These are phyloP conservation scores for Cercospora canescens DNA, from an alignment of 2,329 filamentous ascomycete genomes.

Conservation along the genomic window DNA sequence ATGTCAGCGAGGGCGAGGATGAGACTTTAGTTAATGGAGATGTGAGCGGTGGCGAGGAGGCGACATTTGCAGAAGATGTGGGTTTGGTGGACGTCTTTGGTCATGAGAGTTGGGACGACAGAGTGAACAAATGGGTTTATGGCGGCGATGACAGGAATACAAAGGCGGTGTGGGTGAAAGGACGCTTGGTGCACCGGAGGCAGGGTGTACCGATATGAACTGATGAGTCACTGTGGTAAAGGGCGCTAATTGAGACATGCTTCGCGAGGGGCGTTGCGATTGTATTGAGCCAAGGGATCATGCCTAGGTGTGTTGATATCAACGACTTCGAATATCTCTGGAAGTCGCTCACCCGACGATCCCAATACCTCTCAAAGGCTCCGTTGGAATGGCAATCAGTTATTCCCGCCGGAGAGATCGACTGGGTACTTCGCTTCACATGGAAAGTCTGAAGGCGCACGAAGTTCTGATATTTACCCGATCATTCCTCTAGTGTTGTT, in stretches of 20 bases:
- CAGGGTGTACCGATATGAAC: constrained; percentile 20
- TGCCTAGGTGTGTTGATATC: neutral
- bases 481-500: no score
- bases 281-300: neutral
- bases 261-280: neutral
- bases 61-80: constrained; percentile 36
- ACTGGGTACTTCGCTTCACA: no score
- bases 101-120: constrained; percentile 85
- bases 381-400: no score
- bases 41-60: neutral
- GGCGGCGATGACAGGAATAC: constrained; percentile 92
- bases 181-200: constrained; percentile 71
- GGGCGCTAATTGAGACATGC: neutral
- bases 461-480: no score
- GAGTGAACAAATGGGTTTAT: constrained; percentile 91
- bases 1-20: constrained; percentile 34
- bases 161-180: constrained; percentile 83
- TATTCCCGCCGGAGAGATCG: no score
- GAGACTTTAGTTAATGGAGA: neutral
- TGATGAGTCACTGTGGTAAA: neutral
- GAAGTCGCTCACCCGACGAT: neutral
- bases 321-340: neutral
- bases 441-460: no score
- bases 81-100: constrained; percentile 86
- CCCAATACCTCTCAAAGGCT: no score